Base-by-base conservation (phyloP, 371 early-diverging fungal species). In the Actinomortierella wolfii region DNA sequence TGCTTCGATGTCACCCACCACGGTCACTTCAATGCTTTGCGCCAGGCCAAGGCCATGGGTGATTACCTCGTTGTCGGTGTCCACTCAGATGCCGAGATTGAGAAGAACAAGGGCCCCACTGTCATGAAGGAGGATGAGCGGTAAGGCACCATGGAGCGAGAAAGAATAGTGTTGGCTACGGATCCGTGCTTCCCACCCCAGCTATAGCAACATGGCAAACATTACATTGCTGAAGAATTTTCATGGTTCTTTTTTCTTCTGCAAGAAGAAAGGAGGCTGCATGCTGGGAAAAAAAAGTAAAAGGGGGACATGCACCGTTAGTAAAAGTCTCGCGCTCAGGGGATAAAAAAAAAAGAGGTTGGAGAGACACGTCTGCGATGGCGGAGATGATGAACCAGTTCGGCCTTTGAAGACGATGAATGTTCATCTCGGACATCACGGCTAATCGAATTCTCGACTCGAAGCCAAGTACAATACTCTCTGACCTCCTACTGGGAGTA, bases 71-170 rank as follows among this genome's bases (percentile, higher is more conserved):
- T 98, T 14, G 97, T 95, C 3, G 99, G 98, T 54, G 96, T 98
- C 43, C 97, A 97, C 81, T 95, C 95, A 20, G 96, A 95, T 76
- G 88, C 81, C 56, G 95, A 94, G 64, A 95, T 97, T 59, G 84
- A 85, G 59, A 83, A 86, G 59, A 89, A 98, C 83, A 99, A 99
- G 78, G 97, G 97, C 6, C 94, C 95, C 20, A 92, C 97, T 29
- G 97, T 98, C 40, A 93, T 96, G 94, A 88, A 85, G 61, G 96
- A 98, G 79, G 84, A 94, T 14, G 99, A 99, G 80, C 81, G 97
- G 88, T 90, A 79, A 56, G 75, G 48, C 34, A 18, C 21, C 23
- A 18, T 41, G 40, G 50, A n/a, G n/a, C n/a, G n/a, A n/a, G n/a
- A n/a, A n/a, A n/a, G n/a, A 18, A 2, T 43, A 21, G 0, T 23